Base-by-base conservation (phyloP, 139 green algal species). In the Chlorella sp. region DNA sequence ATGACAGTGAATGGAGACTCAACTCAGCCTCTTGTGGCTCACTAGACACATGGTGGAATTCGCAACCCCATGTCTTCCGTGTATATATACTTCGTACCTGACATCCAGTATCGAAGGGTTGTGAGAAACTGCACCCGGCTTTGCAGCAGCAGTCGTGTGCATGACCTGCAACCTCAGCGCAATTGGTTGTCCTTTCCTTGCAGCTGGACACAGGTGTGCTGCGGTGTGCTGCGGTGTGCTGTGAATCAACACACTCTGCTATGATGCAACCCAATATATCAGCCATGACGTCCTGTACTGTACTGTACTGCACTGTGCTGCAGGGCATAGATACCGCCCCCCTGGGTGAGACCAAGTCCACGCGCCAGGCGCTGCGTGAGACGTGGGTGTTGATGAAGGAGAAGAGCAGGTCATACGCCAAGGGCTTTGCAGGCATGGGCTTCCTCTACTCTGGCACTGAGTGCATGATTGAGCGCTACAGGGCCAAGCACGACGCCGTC, bases 401-500 rank as follows among this genome's bases (percentile, higher is more conserved):
- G 42, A 26, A 10, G 10, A 55, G 42, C 84, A 92, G 85, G 62
- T 92, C 88, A 0, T 96, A 96, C 71, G 92, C 91, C 67, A 98
- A 98, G 75, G 91, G 86, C 2, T 98, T 98, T 82, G 92, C 85
- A 1, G 67, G 81, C 6, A 91, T 99, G 77, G 95, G 95, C 0
- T 85, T 88, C 1, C 74, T 99, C 5, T 99, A 93, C 82, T 88
- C 90, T 2, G 91, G 90, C 31, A 92, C 83, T 42, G 95, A 99
- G 83, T 98, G 93, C 74, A 74, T 97, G 10, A 93, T 98, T 2
- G 95, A 99, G 74, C 95, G 93, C 79, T 82, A 80, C n/a, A 84
- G 92, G 1, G 94, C 90, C n/a, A 95, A 91, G 79, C 93, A 97
- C 72, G 94, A 98, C 80, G 86, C 84, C 3, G 88, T 82, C 35